Evolutionary conservation across 768 basidiomycete genomes (phyloP).

Genomic region (Leccinum imitatum): DNA sequence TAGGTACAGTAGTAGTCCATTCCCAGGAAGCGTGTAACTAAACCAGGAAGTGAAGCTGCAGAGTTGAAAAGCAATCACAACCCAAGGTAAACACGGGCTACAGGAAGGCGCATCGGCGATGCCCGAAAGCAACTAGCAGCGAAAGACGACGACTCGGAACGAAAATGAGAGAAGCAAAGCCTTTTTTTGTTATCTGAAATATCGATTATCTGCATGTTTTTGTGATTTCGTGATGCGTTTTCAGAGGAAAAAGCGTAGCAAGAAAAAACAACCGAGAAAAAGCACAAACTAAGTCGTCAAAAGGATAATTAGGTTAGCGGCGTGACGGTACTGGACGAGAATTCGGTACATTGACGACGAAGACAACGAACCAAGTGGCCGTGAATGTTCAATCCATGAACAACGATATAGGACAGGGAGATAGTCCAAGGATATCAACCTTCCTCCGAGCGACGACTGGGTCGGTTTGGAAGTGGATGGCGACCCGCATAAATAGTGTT

Average conservation of each 20-base stretch:
- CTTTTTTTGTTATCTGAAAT: slow-evolving; percentile 49
- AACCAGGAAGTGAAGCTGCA: slow-evolving; percentile 36
- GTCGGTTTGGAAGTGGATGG: slow-evolving; percentile 17
- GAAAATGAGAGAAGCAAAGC: slow-evolving; percentile 34
- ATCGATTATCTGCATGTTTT: slow-evolving; percentile 38
- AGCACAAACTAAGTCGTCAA: slow-evolving; percentile 38
- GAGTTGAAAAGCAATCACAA: slow-evolving; percentile 26
- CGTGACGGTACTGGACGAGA: slow-evolving; percentile 32
- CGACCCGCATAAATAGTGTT: slow-evolving; percentile 32
- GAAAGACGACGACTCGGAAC: slow-evolving; percentile 11
- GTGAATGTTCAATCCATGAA: slow-evolving; percentile 40
- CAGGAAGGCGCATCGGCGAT: slow-evolving; percentile 4
- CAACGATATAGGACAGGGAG: slow-evolving; percentile 28
- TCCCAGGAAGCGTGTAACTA: slow-evolving; percentile 37
- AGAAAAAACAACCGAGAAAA: slow-evolving; percentile 37
- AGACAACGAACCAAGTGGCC: slow-evolving; percentile 27
- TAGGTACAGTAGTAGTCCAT: slow-evolving; percentile 16
- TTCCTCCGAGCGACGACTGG: slow-evolving; percentile 27
- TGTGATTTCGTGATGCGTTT: slow-evolving; percentile 33
- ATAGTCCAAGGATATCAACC: slow-evolving; percentile 35
- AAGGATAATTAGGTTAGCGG: slow-evolving; percentile 35
- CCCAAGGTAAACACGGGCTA: slow-evolving; percentile 5
- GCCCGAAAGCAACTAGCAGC: slow-evolving; percentile 19
- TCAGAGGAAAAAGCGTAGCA: slow-evolving; percentile 37
- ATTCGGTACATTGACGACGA: slow-evolving; percentile 33